phyloP scores from a whole-genome alignment of 768 basidiomycete species.

The Suillus subluteus region DNA sequence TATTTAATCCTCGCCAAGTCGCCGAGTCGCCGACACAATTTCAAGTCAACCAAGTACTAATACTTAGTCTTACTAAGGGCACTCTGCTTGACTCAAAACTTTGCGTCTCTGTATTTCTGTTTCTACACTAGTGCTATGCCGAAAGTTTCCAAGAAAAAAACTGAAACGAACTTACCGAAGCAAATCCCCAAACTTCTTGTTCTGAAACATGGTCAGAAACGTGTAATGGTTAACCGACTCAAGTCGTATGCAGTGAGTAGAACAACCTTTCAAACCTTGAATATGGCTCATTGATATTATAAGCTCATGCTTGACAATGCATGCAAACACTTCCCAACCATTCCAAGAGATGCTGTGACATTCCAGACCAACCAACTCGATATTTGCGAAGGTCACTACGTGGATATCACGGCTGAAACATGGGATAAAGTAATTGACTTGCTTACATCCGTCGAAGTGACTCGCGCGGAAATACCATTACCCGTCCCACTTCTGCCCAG shows the following conservation, averaged over 20 bases:
- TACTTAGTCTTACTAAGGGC: not conserved
- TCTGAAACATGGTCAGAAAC: not conserved
- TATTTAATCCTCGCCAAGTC: too few relatives aligned
- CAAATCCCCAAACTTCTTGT: not conserved
- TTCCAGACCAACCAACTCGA: constrained; percentile 9
- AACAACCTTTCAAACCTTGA: not conserved
- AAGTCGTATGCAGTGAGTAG: not conserved
- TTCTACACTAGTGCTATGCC: not conserved
- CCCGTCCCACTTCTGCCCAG: not conserved
- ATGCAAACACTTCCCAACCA: constrained; percentile 6
- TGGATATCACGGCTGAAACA: not conserved
- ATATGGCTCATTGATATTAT: not conserved
- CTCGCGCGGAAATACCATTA: not conserved
- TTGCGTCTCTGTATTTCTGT: not conserved
- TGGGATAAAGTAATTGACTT: not conserved
- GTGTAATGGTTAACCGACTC: not conserved
- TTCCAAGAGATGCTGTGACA: not conserved
- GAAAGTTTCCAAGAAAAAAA: not conserved
- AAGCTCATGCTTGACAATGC: not conserved
- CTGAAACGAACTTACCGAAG: not conserved
- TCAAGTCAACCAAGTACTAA: not conserved
- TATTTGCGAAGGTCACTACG: constrained; percentile 1
- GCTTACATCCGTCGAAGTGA: not conserved
- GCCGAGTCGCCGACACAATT: too few relatives aligned
- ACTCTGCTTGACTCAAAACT: not conserved